These are phyloP conservation scores for Gentiana straminea DNA, from an alignment of 257 asterid species.

Conservation along the genomic window DNA sequence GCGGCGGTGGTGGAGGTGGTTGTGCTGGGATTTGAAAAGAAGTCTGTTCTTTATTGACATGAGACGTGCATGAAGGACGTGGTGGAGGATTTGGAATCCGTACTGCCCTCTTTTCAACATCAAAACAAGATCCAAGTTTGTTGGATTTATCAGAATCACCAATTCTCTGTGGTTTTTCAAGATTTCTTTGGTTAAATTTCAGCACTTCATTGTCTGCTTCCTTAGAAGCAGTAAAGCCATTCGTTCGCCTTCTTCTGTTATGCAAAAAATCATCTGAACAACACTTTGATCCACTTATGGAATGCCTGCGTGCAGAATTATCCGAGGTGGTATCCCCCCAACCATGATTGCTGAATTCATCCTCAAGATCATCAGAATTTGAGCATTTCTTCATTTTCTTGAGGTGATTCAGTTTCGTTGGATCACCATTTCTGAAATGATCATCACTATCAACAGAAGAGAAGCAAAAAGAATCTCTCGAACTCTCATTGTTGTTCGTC, in stretches of 20 bases:
- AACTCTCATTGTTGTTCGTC: slow-evolving; percentile 31
- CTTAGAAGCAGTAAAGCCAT: slow-evolving; percentile 58
- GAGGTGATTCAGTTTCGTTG: slow-evolving; percentile 30
- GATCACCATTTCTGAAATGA: slow-evolving; percentile 34
- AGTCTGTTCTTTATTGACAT: slow-evolving; percentile 30
- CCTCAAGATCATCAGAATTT: slow-evolving; percentile 38
- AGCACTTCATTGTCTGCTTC: slow-evolving; percentile 47
- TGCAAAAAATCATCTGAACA: slow-evolving; percentile 38
- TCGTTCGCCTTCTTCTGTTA: slow-evolving; percentile 67
- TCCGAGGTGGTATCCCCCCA: slow-evolving; percentile 31
- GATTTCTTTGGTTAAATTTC: slow-evolving; percentile 30
- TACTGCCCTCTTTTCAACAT: slow-evolving; percentile 59
- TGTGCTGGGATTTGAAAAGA: slow-evolving; percentile 6
- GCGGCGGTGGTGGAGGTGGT: slow-evolving; percentile 67
- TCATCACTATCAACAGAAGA: slow-evolving; percentile 44
- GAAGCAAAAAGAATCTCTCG: slow-evolving; percentile 46
- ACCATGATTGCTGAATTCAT: slow-evolving; percentile 16
- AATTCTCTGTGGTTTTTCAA: slow-evolving; percentile 22
- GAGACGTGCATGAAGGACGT: slow-evolving; percentile 49
- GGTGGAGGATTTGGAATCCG: slow-evolving; percentile 92
- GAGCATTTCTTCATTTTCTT: slow-evolving; percentile 86
- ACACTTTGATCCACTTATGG: slow-evolving; percentile 64
- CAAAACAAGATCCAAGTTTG: slow-evolving; percentile 43
- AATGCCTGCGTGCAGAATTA: slow-evolving; percentile 54
- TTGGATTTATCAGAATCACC: slow-evolving; percentile 31